Evolutionary conservation across 2,329 filamentous ascomycete species (phyloP).

Genomic region (Fusarium scirpi): DNA sequence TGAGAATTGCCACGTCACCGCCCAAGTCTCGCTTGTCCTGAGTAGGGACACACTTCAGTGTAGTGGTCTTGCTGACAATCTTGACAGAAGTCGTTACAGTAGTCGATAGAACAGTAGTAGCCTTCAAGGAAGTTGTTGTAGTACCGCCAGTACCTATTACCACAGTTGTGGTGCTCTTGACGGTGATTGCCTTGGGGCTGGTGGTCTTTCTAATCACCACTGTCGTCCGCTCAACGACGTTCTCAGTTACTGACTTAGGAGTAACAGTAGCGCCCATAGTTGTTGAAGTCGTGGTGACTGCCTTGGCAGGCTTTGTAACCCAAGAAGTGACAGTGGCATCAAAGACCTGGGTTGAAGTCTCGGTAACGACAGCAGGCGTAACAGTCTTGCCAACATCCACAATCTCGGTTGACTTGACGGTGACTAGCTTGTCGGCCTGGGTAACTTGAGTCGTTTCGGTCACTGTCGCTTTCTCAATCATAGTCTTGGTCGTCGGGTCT

Average conservation of each 20-base stretch:
- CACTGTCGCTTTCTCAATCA: slow-evolving; percentile 31
- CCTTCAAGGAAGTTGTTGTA: slow-evolving; percentile 41
- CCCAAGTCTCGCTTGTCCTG: slow-evolving; percentile 29
- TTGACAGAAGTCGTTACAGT: slow-evolving; percentile 40
- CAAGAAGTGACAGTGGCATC: slow-evolving; percentile 36
- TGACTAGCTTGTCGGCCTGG: slow-evolving; percentile 42
- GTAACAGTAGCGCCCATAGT: slow-evolving; percentile 39
- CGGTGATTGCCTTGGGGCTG: slow-evolving; percentile 35
- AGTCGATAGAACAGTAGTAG: slow-evolving; percentile 39
- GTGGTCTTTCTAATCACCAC: slow-evolving; percentile 32
- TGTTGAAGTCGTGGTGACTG: slow-evolving; percentile 24
- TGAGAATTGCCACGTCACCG: not conserved
- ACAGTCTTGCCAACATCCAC: slow-evolving; percentile 51
- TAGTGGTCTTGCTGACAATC: slow-evolving; percentile 35
- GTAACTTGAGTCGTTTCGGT: slow-evolving; percentile 31
- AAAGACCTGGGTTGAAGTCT: slow-evolving; percentile 33
- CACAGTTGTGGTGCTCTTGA: slow-evolving; percentile 38
- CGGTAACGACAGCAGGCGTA: slow-evolving; percentile 46
- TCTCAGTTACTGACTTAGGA: slow-evolving; percentile 41
- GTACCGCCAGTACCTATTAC: slow-evolving; percentile 33
- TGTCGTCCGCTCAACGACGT: slow-evolving; percentile 26
- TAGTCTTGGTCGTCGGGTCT: slow-evolving; percentile 31
- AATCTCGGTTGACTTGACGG: slow-evolving; percentile 44
- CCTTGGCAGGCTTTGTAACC: slow-evolving; percentile 30
- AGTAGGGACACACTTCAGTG: slow-evolving; percentile 37